Evolutionary conservation across 352 stramenopile genomes (phyloP), one percentile per base, ranked within the genome.

Genomic region (Plasmopara viticola): DNA sequence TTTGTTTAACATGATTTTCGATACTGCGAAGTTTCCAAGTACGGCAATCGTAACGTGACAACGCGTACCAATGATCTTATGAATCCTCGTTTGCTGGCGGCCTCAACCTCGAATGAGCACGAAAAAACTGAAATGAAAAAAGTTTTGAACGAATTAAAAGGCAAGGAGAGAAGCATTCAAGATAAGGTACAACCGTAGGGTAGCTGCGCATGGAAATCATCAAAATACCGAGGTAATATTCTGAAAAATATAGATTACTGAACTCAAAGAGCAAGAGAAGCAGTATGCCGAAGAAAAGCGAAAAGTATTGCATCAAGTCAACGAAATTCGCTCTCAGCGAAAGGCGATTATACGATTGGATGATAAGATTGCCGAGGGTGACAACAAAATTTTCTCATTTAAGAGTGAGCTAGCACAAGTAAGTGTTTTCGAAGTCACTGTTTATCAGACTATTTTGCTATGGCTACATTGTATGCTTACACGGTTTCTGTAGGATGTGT

Each of bases 31-130:
- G 78, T 94, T 6, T 93, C 82, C 10, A 92, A 90, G 56, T 94
- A 94, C 47, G 84, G 84, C 20, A 74, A 88, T 35, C 71, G 69
- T 29, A 87, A 90, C 44, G 78, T 88, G 37, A 90, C 80, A n/a
- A 94, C 84, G n/a, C 66, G 80, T 9, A 88, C 80, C 9, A 91
- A 89, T 29, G 82, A 93, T 58, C 58, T 94, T 2, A 62, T 84
- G 37, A 84, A 85, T 13, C 74, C 79, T 33, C 72, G 68, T 6
- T 56, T 90, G 20, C 44, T 94, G 15, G 84, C 66, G 3, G 77
- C 76, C 3, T 91, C 76, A 2, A 86, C 75, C 6, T 83, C 81
- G n/a, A 86, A 93, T 43, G 76, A 90, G 39, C 72, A 88, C 39
- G 77, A 88, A 46, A 89, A 83, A 55, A 44, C 61, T 12, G 64